Conservation (phyloP, 1,139 yeast species). For the Chernovozyma sophiae-reginae region DNA sequence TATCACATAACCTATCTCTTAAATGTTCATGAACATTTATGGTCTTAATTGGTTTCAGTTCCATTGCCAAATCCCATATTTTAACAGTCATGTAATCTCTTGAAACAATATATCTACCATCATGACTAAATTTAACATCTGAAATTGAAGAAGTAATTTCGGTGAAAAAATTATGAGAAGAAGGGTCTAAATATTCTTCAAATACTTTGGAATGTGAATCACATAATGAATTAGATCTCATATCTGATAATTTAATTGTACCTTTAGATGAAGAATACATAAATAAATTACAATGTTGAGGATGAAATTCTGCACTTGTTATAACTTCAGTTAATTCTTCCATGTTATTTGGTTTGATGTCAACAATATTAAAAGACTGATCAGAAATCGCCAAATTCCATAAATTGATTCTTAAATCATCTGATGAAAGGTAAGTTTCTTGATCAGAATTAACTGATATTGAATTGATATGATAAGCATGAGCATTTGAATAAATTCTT, state of each 20-base stretch:
- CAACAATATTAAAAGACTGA: conserved; percentile 94
- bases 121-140: conserved; percentile 87
- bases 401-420: conserved; percentile 89
- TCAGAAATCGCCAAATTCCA: conserved; percentile 96
- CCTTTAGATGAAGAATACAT: conserved; percentile 98
- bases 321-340: conserved; percentile 98
- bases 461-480: conserved; percentile 96
- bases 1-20: conserved; percentile 90
- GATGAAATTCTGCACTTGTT: conserved; percentile 97
- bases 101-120: conserved; percentile 91
- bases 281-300: conserved; percentile 84
- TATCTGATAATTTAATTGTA: conserved; percentile 90
- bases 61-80: conserved; percentile 98
- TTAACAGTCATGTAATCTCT: conserved; percentile 97
- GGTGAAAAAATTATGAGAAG: conserved; percentile 91
- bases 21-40: conserved; percentile 94
- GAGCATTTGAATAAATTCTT: conserved; percentile 89
- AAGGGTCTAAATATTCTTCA: conserved; percentile 92
- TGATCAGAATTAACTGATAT: conserved; percentile 93
- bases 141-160: conserved; percentile 94
- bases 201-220: conserved; percentile 85
- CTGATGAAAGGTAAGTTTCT: conserved; percentile 91
- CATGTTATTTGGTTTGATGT: conserved; percentile 97
- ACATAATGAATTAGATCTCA: conserved; percentile 94
- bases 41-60: conserved; percentile 87